These are phyloP conservation scores for Trichosanthes truncata DNA, from an alignment of 306 rosid genomes.

Conservation along the genomic window DNA sequence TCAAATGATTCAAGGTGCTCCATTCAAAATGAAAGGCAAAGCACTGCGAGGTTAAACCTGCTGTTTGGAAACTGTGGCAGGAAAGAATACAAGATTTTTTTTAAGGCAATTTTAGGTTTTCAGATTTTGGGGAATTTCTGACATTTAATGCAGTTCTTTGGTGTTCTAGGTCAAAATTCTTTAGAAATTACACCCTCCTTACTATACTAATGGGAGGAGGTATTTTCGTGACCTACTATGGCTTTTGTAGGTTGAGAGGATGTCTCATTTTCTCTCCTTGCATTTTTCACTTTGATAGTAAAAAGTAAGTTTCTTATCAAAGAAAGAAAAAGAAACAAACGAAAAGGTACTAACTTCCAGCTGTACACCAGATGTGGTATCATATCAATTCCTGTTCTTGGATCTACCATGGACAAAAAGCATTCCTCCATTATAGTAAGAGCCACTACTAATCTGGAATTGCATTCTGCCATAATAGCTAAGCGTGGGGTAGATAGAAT, in stretches of 20 bases:
- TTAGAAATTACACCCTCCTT: background rate
- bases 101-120: background rate
- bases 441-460: slow-evolving; percentile 83
- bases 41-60: background rate
- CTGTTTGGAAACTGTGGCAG: background rate
- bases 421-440: slow-evolving; percentile 97
- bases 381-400: slow-evolving; percentile 96
- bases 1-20: background rate
- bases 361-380: slow-evolving; percentile 84
- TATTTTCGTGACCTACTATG: background rate
- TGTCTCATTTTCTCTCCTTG: background rate
- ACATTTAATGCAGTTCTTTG: background rate
- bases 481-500: slow-evolving; percentile 76
- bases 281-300: background rate
- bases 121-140: background rate
- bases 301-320: background rate
- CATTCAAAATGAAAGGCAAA: background rate
- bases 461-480: slow-evolving; percentile 91
- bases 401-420: slow-evolving; percentile 89
- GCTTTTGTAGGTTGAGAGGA: background rate
- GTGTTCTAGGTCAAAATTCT: background rate
- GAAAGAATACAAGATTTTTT: background rate
- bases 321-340: background rate
- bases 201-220: background rate
- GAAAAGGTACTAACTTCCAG: slow-evolving; percentile 66